Evolutionary conservation across 2,329 filamentous ascomycete species (phyloP).

Genomic region (Zymoseptoria brevis): DNA sequence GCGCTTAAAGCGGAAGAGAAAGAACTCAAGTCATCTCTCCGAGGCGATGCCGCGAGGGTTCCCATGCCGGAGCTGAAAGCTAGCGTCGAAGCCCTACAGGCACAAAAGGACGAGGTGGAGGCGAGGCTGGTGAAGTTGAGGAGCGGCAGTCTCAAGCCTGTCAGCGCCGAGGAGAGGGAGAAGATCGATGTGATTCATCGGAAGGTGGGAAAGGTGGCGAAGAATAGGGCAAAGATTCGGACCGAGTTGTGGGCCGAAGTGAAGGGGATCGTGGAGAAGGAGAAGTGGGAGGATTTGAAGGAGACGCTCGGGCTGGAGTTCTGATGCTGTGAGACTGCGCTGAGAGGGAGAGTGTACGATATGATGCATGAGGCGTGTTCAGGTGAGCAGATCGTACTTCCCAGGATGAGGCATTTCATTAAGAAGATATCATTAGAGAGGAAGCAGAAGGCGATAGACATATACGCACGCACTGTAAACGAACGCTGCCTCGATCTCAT

Average conservation of each 20-base stretch:
- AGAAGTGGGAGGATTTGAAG: constrained; percentile 25
- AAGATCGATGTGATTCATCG: constrained; percentile 41
- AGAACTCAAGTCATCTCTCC: constrained; percentile 40
- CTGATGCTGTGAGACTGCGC: background rate
- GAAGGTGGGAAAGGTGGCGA: constrained; percentile 34
- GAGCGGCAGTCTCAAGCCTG: constrained; percentile 36
- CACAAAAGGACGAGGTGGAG: constrained; percentile 36
- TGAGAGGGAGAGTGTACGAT: background rate
- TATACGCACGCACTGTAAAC: too few species aligned
- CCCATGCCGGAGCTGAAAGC: constrained; percentile 44
- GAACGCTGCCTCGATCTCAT: too few species aligned
- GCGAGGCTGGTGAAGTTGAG: constrained; percentile 36
- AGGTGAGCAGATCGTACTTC: background rate
- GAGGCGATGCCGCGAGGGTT: constrained; percentile 40
- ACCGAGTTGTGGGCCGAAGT: constrained; percentile 45
- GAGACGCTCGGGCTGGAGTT: constrained; percentile 29
- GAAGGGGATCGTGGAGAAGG: constrained; percentile 33
- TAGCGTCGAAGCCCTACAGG: constrained; percentile 37
- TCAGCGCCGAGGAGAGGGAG: constrained; percentile 43
- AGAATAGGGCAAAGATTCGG: constrained; percentile 41
- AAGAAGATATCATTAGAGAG: too few species aligned
- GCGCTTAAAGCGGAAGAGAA: constrained; percentile 42
- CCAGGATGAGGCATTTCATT: background rate
- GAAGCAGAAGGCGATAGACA: too few species aligned
- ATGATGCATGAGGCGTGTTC: background rate